These are phyloP conservation scores for Rhynchospora pubera DNA, from an alignment of 176 grass and related monocot genomes.

Conservation along the genomic window DNA sequence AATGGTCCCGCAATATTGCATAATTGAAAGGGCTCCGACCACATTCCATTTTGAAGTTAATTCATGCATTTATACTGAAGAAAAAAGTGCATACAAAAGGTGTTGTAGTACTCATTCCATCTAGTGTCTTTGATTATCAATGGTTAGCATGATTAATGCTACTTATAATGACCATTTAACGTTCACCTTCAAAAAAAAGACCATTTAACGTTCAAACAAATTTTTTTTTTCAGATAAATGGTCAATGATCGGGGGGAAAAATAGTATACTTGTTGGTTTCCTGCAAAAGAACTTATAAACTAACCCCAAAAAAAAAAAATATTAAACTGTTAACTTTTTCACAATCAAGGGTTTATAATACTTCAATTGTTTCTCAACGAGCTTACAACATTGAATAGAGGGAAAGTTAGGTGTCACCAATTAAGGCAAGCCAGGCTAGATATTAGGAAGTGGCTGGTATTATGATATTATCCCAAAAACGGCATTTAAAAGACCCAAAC, in stretches of 20 bases:
- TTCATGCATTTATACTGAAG: not conserved
- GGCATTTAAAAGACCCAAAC: slow-evolving; percentile 18
- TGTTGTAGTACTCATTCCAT: not conserved
- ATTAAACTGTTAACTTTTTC: not conserved
- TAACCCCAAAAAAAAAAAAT: not conserved
- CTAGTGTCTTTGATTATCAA: not conserved
- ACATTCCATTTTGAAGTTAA: not conserved
- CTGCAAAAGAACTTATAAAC: not conserved
- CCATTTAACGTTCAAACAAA: not conserved
- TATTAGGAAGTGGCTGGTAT: not conserved
- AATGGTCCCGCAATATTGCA: not conserved
- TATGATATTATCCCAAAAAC: not conserved
- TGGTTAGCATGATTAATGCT: not conserved
- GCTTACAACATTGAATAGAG: slow-evolving; percentile 1
- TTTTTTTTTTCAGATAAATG: not conserved
- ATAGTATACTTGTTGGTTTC: not conserved
- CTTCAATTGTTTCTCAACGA: not conserved
- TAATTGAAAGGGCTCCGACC: not conserved
- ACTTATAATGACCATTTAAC: not conserved
- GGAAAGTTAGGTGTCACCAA: not conserved
- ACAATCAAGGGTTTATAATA: not conserved
- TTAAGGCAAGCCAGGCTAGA: slow-evolving; percentile 1
- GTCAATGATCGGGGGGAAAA: not conserved
- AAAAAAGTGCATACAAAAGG: not conserved
- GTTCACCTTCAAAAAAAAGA: too few relatives aligned